Evolutionary conservation across 495 filamentous ascomycete species (phyloP), one percentile per base, ranked within the genome.

Genomic region (Xylaria longipes): DNA sequence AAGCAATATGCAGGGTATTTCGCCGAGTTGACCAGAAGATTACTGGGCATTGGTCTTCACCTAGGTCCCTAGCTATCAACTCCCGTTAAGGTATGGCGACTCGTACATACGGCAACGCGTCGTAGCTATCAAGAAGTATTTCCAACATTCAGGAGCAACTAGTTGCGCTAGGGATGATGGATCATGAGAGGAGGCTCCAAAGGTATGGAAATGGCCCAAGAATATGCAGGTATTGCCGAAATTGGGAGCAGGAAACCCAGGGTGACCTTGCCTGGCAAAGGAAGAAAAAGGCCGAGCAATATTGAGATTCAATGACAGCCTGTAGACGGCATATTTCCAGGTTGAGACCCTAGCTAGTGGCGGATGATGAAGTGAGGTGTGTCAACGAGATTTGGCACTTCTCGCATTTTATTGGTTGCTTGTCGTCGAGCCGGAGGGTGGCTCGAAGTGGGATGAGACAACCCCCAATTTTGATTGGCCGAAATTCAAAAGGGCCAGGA

Each of bases 311-410:
- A 79, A 78, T 58, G 74, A 74, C 72, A 79, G 70, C 77, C 77
- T 76, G 76, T 79, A 71, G 71, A 79, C 65, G 69, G 76, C 77
- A 71, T 76, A 48, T 75, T 69, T 73, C 74, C 29, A 74, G 71
- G 73, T 73, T 76, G 62, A 50, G 60, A 71, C 65, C 77, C 75
- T 73, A 70, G 77, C 70, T 79, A 79, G 77, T 72, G 77, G 77
- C 76, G 76, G 74, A 79, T 66, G 74, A 70, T 76, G 71, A 79
- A 74, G 74, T 74, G 73, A 77, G 75, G 75, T 79, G 73, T 77
- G 73, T 74, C 48, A 65, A 72, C 45, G 73, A 41, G 65, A 77
- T 74, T 43, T 70, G 60, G 71, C 73, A 64, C n/a, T 58, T 75
- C 50, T 74, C 61, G 15, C 45, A 45, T 52, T 33, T 75, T 25